Conservation (phyloP, 2,329 filamentous ascomycete genomes). For the Paradendryphiella salina region DNA sequence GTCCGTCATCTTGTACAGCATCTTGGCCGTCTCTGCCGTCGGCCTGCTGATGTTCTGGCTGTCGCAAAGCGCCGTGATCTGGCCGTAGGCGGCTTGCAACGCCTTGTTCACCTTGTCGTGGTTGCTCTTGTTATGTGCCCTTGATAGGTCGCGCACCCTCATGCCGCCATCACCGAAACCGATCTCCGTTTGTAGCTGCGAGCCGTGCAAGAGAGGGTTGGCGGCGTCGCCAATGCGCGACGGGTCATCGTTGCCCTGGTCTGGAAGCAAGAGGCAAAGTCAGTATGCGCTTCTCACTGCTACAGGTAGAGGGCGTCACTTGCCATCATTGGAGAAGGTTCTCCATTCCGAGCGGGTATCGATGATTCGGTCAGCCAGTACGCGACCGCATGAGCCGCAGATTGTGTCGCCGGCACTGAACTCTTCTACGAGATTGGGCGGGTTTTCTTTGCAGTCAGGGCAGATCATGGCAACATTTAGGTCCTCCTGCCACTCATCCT, state of each 20-base stretch:
- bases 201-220: constrained; percentile 86
- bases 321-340: constrained; percentile 91
- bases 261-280: constrained; percentile 3
- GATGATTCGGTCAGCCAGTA: constrained; percentile 87
- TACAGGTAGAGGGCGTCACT: constrained; percentile 3
- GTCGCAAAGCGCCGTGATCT: constrained; percentile 87
- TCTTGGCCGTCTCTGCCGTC: constrained; percentile 87
- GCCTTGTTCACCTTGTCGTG: constrained; percentile 82
- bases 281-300: background rate
- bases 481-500: constrained; percentile 72
- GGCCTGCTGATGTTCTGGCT: constrained; percentile 66
- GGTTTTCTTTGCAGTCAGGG: constrained; percentile 83
- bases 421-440: constrained; percentile 92
- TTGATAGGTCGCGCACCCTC: constrained; percentile 73
- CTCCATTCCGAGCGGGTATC: constrained; percentile 98
- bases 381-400: constrained; percentile 87
- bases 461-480: constrained; percentile 85
- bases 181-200: constrained; percentile 86
- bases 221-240: constrained; percentile 95
- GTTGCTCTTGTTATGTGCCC: constrained; percentile 79
- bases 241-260: constrained; percentile 93
- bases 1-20: constrained; percentile 92
- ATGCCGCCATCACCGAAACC: constrained; percentile 76
- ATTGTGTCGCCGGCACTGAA: constrained; percentile 91
- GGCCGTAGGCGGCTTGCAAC: constrained; percentile 79